These are phyloP conservation scores for Corymbia citriodora DNA, from an alignment of 441 rosid species.

Conservation along the genomic window DNA sequence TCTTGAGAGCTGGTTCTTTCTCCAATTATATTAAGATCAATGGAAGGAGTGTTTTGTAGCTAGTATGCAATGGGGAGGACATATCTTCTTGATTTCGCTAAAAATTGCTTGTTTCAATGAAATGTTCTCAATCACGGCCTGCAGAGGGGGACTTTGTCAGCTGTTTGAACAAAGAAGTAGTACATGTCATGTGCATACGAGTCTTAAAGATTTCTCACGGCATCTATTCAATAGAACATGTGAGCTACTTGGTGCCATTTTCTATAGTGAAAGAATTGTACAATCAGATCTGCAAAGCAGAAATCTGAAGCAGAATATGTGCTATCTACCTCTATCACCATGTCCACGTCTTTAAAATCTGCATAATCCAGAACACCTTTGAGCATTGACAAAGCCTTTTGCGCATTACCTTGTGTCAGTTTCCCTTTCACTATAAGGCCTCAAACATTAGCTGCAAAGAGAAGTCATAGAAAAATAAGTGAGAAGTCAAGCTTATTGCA, in stretches of 20 bases:
- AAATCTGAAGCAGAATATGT: neutral
- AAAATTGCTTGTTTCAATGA: slow-evolving; percentile 85
- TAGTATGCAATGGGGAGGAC: slow-evolving; percentile 85
- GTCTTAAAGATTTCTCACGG: neutral
- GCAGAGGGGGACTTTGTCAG: slow-evolving; percentile 23
- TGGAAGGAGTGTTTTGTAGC: slow-evolving; percentile 91
- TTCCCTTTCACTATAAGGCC: slow-evolving; percentile 71
- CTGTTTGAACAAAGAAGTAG: no score
- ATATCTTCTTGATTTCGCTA: slow-evolving; percentile 68
- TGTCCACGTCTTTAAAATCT: slow-evolving; percentile 83
- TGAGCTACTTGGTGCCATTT: neutral
- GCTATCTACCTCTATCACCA: slow-evolving; percentile 76
- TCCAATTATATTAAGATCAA: slow-evolving; percentile 71
- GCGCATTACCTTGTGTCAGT: slow-evolving; percentile 62
- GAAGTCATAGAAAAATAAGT: neutral
- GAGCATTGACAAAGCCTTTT: slow-evolving; percentile 71
- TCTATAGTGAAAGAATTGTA: neutral
- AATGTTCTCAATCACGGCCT: slow-evolving; percentile 89
- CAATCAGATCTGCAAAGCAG: neutral
- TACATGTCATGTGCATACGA: neutral
- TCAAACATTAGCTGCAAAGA: slow-evolving; percentile 58
- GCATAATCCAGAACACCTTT: slow-evolving; percentile 81
- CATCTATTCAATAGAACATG: neutral
- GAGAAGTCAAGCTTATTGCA: neutral
- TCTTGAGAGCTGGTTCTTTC: slow-evolving; percentile 68